Evolutionary conservation across 345 rosid species (phyloP).

Genomic region (Erysimum cheiranthoides): DNA sequence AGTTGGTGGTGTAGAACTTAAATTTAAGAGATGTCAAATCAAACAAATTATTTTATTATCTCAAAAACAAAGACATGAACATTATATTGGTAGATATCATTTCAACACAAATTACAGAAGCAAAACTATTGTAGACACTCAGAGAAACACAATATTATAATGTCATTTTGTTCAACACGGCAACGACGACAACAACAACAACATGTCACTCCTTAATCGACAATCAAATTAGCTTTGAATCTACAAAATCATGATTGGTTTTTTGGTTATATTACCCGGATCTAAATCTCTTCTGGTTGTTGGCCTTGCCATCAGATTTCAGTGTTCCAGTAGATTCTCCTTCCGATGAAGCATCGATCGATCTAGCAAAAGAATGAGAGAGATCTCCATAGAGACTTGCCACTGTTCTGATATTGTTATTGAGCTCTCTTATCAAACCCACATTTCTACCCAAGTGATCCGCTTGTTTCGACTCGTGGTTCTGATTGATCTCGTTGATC

Average conservation of each 20-base stretch:
- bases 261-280: constrained; percentile 52
- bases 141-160: constrained; percentile 37
- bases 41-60: constrained; percentile 16
- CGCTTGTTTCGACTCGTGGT: constrained; percentile 82
- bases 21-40: constrained; percentile 7
- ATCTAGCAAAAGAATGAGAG: constrained; percentile 66
- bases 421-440: constrained; percentile 85
- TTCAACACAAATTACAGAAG: constrained; percentile 33
- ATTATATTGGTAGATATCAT: constrained; percentile 5
- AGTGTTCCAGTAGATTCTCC: constrained; percentile 68
- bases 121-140: constrained; percentile 33
- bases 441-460: constrained; percentile 78
- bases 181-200: constrained; percentile 2
- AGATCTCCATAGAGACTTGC: constrained; percentile 88
- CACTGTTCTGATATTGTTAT: constrained; percentile 83
- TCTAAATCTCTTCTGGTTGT: constrained; percentile 76
- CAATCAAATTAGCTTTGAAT: constrained; percentile 46
- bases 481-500: constrained; percentile 84
- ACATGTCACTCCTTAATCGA: constrained; percentile 43
- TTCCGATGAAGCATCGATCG: constrained; percentile 77
- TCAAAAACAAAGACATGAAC: constrained; percentile 32
- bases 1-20: constrained; percentile 15
- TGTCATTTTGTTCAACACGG: constrained; percentile 19
- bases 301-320: constrained; percentile 69
- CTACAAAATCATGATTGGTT: constrained; percentile 34